Evolutionary conservation across 371 early-diverging fungal genomes (phyloP).

Genomic region (Mortierella polycephala): DNA sequence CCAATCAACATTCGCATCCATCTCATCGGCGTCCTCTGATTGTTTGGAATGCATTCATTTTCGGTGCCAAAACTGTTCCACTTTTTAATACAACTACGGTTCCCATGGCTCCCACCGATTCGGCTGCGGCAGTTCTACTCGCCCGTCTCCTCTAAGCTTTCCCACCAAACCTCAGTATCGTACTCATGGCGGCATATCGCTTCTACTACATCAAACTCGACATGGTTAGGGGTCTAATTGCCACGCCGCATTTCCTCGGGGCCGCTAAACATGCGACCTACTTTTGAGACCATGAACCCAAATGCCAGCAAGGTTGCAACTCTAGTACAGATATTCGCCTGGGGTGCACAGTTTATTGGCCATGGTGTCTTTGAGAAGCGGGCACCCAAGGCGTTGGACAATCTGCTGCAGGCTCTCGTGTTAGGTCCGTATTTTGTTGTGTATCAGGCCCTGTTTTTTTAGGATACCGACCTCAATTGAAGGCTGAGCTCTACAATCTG

Average conservation of each 20-base stretch:
- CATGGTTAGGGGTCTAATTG: constrained; percentile 74
- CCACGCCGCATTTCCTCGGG: constrained; percentile 67
- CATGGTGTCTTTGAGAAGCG: constrained; percentile 88
- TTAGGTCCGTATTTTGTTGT: constrained; percentile 94
- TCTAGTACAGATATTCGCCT: constrained; percentile 73
- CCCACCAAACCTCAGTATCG: constrained; percentile 66
- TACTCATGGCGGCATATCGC: constrained; percentile 64
- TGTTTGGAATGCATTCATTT: constrained; percentile 81
- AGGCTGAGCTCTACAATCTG: constrained; percentile 65
- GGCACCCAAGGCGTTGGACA: constrained; percentile 88
- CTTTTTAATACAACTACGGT: constrained; percentile 31
- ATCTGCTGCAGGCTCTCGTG: constrained; percentile 86
- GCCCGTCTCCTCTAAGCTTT: constrained; percentile 27
- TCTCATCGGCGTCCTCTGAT: constrained; percentile 91
- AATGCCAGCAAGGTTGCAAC: constrained; percentile 64
- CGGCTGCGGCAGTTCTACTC: constrained; percentile 6
- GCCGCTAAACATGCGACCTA: constrained; percentile 67
- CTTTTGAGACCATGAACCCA: constrained; percentile 56
- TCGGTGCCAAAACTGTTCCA: constrained; percentile 65
- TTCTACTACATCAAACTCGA: constrained; percentile 85
- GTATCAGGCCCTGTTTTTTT: constrained; percentile 83
- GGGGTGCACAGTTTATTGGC: constrained; percentile 89
- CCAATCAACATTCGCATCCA: constrained; percentile 83
- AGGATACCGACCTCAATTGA: constrained; percentile 82
- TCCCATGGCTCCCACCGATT: not conserved